A percentile compares a stretch with the other conserved stretches of the same genome.
Evolutionary conservation across 1,139 yeast genomes (phyloP).

Genomic region (Geotrichum citri-aurantii): DNA sequence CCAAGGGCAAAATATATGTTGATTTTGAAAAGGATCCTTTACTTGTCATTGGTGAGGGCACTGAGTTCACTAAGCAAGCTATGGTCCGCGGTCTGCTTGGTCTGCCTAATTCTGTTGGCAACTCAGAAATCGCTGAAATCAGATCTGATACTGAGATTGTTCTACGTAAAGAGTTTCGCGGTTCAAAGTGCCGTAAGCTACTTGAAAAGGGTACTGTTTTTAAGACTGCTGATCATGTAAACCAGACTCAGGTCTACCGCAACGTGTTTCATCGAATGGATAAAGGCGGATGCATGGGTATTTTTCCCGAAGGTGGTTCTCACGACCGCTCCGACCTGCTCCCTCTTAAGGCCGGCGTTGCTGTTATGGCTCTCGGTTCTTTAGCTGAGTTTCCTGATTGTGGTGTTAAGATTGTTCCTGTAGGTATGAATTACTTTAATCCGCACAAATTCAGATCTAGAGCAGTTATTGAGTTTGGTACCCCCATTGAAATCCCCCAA

Average conservation of each 20-base stretch:
- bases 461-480: constrained; percentile 92
- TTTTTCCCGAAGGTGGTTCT: constrained; percentile 96
- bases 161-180: constrained; percentile 69
- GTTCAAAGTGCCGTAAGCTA: constrained; percentile 40
- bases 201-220: constrained; percentile 49
- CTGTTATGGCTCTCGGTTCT: constrained; percentile 95
- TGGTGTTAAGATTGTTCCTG: constrained; percentile 81
- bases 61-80: constrained; percentile 64
- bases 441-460: constrained; percentile 92
- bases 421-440: constrained; percentile 96
- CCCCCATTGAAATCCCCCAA: constrained; percentile 66
- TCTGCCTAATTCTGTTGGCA: constrained; percentile 74
- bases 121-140: constrained; percentile 62
- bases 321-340: constrained; percentile 88
- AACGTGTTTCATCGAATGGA: constrained; percentile 77
- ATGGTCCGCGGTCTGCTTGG: constrained; percentile 65
- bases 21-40: constrained; percentile 41
- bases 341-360: constrained; percentile 95
- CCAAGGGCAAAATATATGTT: constrained; percentile 55
- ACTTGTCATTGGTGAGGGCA: constrained; percentile 56
- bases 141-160: constrained; percentile 67
- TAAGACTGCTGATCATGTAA: constrained; percentile 75
- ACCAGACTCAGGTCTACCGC: constrained; percentile 77
- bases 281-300: constrained; percentile 80
- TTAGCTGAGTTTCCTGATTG: constrained; percentile 61